phyloP scores from a whole-genome alignment of 768 basidiomycete species.

The Lactarius akahatsu region DNA sequence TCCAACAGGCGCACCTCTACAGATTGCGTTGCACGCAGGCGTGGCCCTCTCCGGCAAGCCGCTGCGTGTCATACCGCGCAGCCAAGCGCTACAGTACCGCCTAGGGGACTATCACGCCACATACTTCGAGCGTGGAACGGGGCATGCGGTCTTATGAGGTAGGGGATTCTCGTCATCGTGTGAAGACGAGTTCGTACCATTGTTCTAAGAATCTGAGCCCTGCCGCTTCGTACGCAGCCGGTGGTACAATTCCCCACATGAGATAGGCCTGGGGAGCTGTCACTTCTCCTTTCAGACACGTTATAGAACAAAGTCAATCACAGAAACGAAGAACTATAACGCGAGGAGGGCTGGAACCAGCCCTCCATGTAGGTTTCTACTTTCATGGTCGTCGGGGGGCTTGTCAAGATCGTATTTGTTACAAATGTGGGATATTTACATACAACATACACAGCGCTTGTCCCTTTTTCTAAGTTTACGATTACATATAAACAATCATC shows the following conservation, averaged over 20 bases:
- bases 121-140: constrained; percentile 75
- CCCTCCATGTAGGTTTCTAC: neutral
- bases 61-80: constrained; percentile 49
- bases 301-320: neutral
- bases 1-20: constrained; percentile 1
- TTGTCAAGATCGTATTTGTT: neutral
- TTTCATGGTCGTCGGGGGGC: no score
- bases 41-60: constrained; percentile 38
- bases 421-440: no score
- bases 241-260: neutral
- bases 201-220: neutral
- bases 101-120: constrained; percentile 62
- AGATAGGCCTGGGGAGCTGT: neutral
- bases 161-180: neutral
- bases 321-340: neutral
- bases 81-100: constrained; percentile 65
- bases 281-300: neutral
- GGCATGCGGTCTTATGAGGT: constrained; percentile 55
- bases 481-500: no score
- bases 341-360: neutral
- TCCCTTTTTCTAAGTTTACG: no score
- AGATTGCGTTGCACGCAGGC: constrained; percentile 67
- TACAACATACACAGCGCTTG: no score
- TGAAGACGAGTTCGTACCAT: neutral
- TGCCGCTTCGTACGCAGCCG: neutral